Percentiles rank a stretch among this genome's conserved stretches.
These are phyloP conservation scores for Entonaema liquescens DNA, from an alignment of 495 filamentous ascomycete genomes.

Conservation along the genomic window DNA sequence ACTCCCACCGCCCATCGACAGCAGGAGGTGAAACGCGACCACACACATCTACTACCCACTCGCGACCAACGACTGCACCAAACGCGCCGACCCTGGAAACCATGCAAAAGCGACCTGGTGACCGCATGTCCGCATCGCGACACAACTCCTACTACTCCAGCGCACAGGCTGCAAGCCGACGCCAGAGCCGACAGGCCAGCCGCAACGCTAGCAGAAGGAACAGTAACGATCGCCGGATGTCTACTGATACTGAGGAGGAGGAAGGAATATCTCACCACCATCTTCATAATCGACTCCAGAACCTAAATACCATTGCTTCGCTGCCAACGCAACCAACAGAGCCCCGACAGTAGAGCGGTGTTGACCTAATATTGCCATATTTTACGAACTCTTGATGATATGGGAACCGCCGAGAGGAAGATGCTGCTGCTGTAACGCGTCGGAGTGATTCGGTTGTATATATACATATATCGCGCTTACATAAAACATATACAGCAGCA, in stretches of 20 bases:
- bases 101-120: constrained; percentile 38
- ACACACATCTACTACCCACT: constrained; percentile 17
- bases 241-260: constrained; percentile 24
- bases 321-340: constrained; percentile 16
- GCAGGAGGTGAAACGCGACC: constrained; percentile 22
- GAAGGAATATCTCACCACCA: constrained; percentile 33
- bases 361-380: background rate
- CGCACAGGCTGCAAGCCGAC: constrained; percentile 41
- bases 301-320: constrained; percentile 39
- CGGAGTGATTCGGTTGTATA: constrained; percentile 12
- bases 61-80: constrained; percentile 26
- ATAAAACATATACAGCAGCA: constrained; percentile 10
- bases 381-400: background rate
- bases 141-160: constrained; percentile 42
- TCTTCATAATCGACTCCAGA: constrained; percentile 35
- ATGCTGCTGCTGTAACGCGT: background rate
- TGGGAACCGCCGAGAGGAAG: background rate
- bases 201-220: constrained; percentile 38
- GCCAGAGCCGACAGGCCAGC: constrained; percentile 41
- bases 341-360: constrained; percentile 5
- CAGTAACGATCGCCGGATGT: constrained; percentile 31
- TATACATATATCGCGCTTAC: constrained; percentile 16
- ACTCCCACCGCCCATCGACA: constrained; percentile 31
- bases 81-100: constrained; percentile 21
- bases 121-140: constrained; percentile 39